phyloP scores from a whole-genome alignment of 495 filamentous ascomycete species.

The Xylaria curta region DNA sequence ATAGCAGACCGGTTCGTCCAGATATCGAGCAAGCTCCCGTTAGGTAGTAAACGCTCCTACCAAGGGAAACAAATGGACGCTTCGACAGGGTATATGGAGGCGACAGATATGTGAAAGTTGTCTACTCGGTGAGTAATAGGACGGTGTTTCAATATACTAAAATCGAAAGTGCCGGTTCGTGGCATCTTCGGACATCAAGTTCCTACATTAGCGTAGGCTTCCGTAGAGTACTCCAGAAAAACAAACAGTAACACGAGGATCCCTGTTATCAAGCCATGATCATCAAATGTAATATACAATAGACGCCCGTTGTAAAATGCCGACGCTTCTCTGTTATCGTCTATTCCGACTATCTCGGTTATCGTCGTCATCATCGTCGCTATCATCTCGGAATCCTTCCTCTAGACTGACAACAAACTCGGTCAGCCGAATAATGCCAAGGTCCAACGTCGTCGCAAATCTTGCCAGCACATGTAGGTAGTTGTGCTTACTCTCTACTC shows the following conservation, averaged over 20 bases:
- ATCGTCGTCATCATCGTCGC: slow-evolving; percentile 68
- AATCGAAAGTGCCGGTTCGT: background rate
- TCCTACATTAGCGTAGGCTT: slow-evolving; percentile 5
- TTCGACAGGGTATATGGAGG: background rate
- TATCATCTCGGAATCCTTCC: slow-evolving; percentile 83
- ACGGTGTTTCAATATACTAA: background rate
- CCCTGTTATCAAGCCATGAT: background rate
- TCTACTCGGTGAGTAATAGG: background rate
- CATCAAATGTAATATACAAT: slow-evolving; percentile 6
- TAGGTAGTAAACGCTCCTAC: background rate
- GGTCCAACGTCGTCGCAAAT: background rate
- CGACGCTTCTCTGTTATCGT: slow-evolving; percentile 23
- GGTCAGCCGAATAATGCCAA: slow-evolving; percentile 31
- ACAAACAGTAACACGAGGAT: background rate
- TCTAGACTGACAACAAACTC: slow-evolving; percentile 58
- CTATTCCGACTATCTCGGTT: slow-evolving; percentile 23
- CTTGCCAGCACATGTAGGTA: background rate
- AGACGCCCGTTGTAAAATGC: background rate
- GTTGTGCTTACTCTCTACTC: slow-evolving; percentile 68
- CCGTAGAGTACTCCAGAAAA: background rate
- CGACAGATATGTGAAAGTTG: background rate
- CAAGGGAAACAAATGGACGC: background rate
- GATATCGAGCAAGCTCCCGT: background rate
- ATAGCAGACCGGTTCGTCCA: background rate
- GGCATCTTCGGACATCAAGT: background rate